Evolutionary conservation across 305 asterid genomes (phyloP), one percentile per base, ranked within the genome.

Genomic region (Fraxinus dipetala): DNA sequence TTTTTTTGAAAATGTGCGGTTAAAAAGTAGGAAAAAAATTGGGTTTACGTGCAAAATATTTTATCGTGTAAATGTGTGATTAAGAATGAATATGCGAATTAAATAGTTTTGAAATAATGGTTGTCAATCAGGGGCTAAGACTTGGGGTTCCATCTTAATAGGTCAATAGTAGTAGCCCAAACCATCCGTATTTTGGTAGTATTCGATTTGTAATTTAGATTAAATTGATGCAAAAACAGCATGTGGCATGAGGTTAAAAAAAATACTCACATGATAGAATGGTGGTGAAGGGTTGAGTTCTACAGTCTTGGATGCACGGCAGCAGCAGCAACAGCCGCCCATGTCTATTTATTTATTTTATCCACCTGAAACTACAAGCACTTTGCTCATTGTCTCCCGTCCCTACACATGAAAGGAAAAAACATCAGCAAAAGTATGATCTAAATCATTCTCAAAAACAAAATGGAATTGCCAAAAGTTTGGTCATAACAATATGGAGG

Each of bases 321-420:
- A 90, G 91, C 97, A 93, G 79, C 95, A 93, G 79, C 92, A 89
- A 79, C 98, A 93, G 87, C 90, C 93, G 63, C 98, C 98, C 98
- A 94, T 94, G 82, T 81, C 87, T 85, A 83, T 75, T 34, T 81
- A 80, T 81, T 77, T 85, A 56, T 82, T 80, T 82, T 83, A 86
- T 84, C 91, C 90, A 85, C 90, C 86, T 36, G 81, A 82, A 77
- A 86, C 88, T 86, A 83, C 77, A 54, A 59, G 88, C 74, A 74
- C 86, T 86, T 83, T 81, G 90, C 74, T 85, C 97, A 93, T 93
- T 69, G 76, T 87, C 75, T 86, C 83, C 82, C 76, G 80, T 87
- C 87, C 83, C 90, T 87, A 80, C 83, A 86, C 45, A 77, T 51
- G 40, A 31, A 80, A 28, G 75, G 75, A 30, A 13, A 69, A n/a